phyloP scores from a whole-genome alignment of 768 basidiomycete species.

The Boletus pseudo-olivaceus region DNA sequence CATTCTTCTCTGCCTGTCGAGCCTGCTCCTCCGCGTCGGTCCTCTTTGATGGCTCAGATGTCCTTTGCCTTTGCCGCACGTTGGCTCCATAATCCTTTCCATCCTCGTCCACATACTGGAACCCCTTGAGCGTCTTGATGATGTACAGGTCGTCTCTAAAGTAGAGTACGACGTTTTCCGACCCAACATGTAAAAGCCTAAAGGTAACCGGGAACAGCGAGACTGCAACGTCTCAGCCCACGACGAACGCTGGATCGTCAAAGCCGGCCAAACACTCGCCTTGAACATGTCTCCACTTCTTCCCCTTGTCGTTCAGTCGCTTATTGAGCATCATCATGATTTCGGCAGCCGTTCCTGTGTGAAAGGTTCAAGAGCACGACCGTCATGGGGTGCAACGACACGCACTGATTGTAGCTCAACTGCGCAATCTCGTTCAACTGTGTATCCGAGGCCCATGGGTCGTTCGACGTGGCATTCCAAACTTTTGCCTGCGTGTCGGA shows the following conservation, averaged over 20 bases:
- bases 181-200: slow-evolving; percentile 92
- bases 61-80: slow-evolving; percentile 95
- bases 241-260: background rate
- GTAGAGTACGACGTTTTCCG: slow-evolving; percentile 98
- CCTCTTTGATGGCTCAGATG: slow-evolving; percentile 90
- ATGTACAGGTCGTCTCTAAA: slow-evolving; percentile 97
- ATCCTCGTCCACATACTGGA: slow-evolving; percentile 93
- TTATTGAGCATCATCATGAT: slow-evolving; percentile 99
- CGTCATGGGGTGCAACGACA: background rate
- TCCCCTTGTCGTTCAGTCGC: slow-evolving; percentile 96
- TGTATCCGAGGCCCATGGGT: slow-evolving; percentile 95
- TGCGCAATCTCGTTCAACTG: slow-evolving; percentile 99
- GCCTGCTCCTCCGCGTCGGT: slow-evolving; percentile 67
- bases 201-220: slow-evolving; percentile 92
- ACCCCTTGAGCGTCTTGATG: slow-evolving; percentile 98
- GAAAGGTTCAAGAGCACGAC: background rate
- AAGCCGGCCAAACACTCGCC: slow-evolving; percentile 38
- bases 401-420: slow-evolving; percentile 94
- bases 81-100: slow-evolving; percentile 98
- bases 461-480: slow-evolving; percentile 94
- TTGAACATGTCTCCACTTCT: slow-evolving; percentile 99
- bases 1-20: slow-evolving; percentile 66
- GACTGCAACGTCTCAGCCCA: slow-evolving; percentile 45
- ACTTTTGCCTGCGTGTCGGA: slow-evolving; percentile 95
- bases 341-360: slow-evolving; percentile 81